Evolutionary conservation across 192 early-diverging fungal species (phyloP).

Genomic region (Mortierella claussenii): DNA sequence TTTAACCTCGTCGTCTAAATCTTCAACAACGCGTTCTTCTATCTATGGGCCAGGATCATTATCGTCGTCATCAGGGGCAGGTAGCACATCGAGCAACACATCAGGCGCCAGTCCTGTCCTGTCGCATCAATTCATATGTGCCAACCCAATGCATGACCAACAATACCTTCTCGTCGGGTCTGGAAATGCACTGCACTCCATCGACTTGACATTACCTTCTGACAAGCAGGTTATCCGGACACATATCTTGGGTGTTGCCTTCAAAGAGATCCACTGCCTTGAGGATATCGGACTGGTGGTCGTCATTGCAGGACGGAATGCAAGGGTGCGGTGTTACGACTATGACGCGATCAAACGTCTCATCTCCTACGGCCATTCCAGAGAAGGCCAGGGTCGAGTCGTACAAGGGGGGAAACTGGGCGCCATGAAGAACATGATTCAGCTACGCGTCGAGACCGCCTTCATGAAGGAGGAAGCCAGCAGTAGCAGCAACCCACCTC

Average conservation of each 20-base stretch:
- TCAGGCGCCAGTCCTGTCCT: not conserved
- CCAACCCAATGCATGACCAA: conserved; percentile 50
- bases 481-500: not conserved
- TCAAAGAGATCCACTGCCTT: conserved; percentile 48
- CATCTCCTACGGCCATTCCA: conserved; percentile 42
- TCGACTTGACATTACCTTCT: conserved; percentile 34
- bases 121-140: conserved; percentile 22
- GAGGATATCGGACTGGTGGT: conserved; percentile 44
- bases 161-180: conserved; percentile 49
- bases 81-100: no score
- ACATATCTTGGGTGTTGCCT: conserved; percentile 42
- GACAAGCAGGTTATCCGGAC: conserved; percentile 29
- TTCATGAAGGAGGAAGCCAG: conserved; percentile 6
- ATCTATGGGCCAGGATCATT: not conserved
- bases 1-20: no score
- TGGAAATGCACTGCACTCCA: conserved; percentile 34
- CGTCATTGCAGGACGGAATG: conserved; percentile 44
- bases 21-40: not conserved
- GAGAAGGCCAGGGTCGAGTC: conserved; percentile 30
- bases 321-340: conserved; percentile 41
- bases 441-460: conserved; percentile 35
- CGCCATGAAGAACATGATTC: conserved; percentile 48
- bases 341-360: conserved; percentile 44
- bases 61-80: not conserved
- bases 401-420: conserved; percentile 35